These are phyloP conservation scores for Penicillium herquei DNA, from an alignment of 495 filamentous ascomycete species.

Conservation along the genomic window DNA sequence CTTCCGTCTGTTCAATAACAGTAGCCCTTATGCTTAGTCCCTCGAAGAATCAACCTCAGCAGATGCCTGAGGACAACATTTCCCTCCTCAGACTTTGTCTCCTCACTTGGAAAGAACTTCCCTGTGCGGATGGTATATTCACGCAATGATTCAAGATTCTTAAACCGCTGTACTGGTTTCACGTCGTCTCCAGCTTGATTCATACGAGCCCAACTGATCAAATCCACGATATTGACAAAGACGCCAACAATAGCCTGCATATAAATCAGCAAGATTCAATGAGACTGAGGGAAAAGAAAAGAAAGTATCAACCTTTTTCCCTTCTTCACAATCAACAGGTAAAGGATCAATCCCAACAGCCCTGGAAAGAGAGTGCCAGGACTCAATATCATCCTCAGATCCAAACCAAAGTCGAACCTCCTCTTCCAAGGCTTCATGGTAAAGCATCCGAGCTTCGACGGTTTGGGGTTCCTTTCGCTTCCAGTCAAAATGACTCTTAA, in stretches of 20 bases:
- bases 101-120: not conserved
- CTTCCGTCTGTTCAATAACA: too few species aligned
- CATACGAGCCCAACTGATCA: constrained; percentile 14
- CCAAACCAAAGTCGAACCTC: constrained; percentile 27
- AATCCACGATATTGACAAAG: constrained; percentile 22
- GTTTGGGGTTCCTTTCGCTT: not conserved
- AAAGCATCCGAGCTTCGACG: constrained; percentile 9
- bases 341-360: constrained; percentile 20
- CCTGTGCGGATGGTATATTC: not conserved
- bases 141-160: not conserved
- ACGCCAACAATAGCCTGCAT: constrained; percentile 5
- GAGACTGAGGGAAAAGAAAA: too few species aligned
- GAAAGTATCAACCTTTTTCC: not conserved
- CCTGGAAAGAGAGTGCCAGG: constrained; percentile 28
- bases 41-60: constrained; percentile 1
- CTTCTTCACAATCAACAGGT: not conserved
- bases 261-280: not conserved
- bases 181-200: not conserved
- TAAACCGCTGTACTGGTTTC: not conserved
- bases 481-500: not conserved
- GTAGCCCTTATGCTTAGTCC: not conserved
- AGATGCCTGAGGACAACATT: constrained; percentile 1
- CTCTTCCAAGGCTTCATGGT: constrained; percentile 18
- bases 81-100: not conserved
- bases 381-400: constrained; percentile 16